phyloP scores from a whole-genome alignment of 768 basidiomycete genomes.

The Tremella mesenterica region DNA sequence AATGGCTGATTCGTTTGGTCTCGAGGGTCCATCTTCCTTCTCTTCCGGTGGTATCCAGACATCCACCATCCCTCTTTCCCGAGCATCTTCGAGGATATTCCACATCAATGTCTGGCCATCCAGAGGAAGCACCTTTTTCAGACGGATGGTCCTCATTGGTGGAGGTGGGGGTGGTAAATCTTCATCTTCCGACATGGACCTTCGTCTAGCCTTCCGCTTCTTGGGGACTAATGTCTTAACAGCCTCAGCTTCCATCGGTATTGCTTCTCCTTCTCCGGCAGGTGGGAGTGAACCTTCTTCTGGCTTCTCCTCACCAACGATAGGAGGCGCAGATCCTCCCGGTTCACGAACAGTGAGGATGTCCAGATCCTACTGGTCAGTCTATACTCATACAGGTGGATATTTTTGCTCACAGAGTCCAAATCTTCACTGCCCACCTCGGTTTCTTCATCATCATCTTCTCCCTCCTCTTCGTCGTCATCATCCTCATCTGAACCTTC shows the following conservation, averaged over 20 bases:
- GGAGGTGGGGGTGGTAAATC: constrained; percentile 33
- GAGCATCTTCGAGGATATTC: constrained; percentile 31
- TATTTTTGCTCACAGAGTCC: neutral
- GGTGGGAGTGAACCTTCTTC: neutral
- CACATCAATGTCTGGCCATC: constrained; percentile 25
- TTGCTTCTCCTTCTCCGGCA: constrained; percentile 7
- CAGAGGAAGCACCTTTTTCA: constrained; percentile 8
- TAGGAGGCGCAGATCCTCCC: neutral
- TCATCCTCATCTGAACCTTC: constrained; percentile 15
- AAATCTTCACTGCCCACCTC: constrained; percentile 8
- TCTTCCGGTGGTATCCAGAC: constrained; percentile 12
- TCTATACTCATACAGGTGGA: neutral
- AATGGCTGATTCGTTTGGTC: neutral
- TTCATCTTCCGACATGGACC: constrained; percentile 22
- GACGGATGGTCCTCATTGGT: constrained; percentile 35
- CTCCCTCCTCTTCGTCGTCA: constrained; percentile 19
- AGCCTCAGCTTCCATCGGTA: neutral
- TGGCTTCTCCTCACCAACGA: neutral
- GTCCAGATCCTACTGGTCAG: neutral
- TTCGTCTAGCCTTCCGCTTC: constrained; percentile 19
- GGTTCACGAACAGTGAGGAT: neutral
- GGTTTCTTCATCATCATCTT: constrained; percentile 4
- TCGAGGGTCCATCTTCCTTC: constrained; percentile 4
- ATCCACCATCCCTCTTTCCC: constrained; percentile 26
- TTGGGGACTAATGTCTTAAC: constrained; percentile 18